These are phyloP conservation scores for Plenodomus tracheiphilus DNA, from an alignment of 2,329 filamentous ascomycete genomes.

Conservation along the genomic window DNA sequence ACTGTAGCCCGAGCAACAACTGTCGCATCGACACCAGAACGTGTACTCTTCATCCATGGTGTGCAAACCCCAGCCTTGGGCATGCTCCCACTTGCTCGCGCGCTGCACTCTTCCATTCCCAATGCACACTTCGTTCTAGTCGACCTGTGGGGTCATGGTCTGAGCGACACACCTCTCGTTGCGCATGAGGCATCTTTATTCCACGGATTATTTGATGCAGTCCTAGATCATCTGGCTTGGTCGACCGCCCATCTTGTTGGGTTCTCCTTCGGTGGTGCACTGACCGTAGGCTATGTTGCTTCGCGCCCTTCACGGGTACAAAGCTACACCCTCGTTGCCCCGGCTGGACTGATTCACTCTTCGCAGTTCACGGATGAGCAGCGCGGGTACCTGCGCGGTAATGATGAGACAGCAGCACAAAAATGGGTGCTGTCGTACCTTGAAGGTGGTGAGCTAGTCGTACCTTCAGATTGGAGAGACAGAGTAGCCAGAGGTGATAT, in stretches of 20 bases:
- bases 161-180: conserved; percentile 53
- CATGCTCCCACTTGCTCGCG: conserved; percentile 48
- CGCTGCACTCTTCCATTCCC: conserved; percentile 43
- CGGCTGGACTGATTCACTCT: conserved; percentile 49
- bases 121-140: conserved; percentile 48
- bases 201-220: conserved; percentile 44
- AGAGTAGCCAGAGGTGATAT: conserved; percentile 48
- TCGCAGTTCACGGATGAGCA: conserved; percentile 32
- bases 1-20: conserved; percentile 35
- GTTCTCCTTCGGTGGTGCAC: conserved; percentile 55
- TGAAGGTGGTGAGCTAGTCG: conserved; percentile 49
- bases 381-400: conserved; percentile 24
- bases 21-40: conserved; percentile 8
- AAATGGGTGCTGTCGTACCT: conserved; percentile 48
- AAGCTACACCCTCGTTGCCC: conserved; percentile 51
- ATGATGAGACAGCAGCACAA: conserved; percentile 37
- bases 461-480: conserved; percentile 52
- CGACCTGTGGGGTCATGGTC: conserved; percentile 59
- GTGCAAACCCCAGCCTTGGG: conserved; percentile 57
- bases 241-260: conserved; percentile 51
- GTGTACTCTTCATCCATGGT: conserved; percentile 55
- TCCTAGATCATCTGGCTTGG: conserved; percentile 52
- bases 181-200: conserved; percentile 51
- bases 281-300: conserved; percentile 46
- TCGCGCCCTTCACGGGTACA: conserved; percentile 32